Evolutionary conservation across 1,284 basidiomycete genomes (phyloP), one percentile per base, ranked within the genome.

Genomic region (Malassezia sp.): DNA sequence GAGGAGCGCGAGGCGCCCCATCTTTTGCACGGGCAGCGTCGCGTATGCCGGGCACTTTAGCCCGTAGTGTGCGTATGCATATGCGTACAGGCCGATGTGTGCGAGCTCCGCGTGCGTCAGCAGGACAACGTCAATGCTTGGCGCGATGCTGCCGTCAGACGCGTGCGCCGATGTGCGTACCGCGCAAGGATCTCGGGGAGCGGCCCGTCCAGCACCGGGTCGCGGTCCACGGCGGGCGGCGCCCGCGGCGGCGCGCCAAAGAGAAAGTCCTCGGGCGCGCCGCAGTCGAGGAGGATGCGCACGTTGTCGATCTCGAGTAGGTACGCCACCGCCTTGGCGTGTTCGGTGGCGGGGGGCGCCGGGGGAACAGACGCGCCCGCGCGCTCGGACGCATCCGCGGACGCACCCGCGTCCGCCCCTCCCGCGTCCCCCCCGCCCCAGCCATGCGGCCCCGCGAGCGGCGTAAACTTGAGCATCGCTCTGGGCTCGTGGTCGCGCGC

Each of bases 271-370:
- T 70, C 67, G 3, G 67, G 59, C 3, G 63, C 54, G 32, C 91
- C 91, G 71, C 91, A 88, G 74, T 97, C 93, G 46, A 99, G 77
- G 26, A 97, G 78, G 60, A 97, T 87, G 42, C 81, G 79, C 21
- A 93, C 83, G 72, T 91, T 86, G 75, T 97, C 93, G 48, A 97
- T 80, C 69, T 96, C 84, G 18, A 97, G 78, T 31, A 96, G 75
- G 71, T 95, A 96, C 23, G 63, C 41, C 43, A 68, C 59, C 24
- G 49, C 66, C 46, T 59, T 60, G 4, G 63, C 53, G 35, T 54
- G 57, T 40, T 67, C 64, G 24, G 42, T 27, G n/a, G n/a, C n/a
- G n/a, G n/a, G n/a, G n/a, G n/a, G n/a, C n/a, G n/a, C n/a, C 33
- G 57, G 52, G 26, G 41, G 10, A 10, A 10, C 28, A 29, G 10